Base-by-base conservation (phyloP, 495 filamentous ascomycete species). In the Neurospora sp. region DNA sequence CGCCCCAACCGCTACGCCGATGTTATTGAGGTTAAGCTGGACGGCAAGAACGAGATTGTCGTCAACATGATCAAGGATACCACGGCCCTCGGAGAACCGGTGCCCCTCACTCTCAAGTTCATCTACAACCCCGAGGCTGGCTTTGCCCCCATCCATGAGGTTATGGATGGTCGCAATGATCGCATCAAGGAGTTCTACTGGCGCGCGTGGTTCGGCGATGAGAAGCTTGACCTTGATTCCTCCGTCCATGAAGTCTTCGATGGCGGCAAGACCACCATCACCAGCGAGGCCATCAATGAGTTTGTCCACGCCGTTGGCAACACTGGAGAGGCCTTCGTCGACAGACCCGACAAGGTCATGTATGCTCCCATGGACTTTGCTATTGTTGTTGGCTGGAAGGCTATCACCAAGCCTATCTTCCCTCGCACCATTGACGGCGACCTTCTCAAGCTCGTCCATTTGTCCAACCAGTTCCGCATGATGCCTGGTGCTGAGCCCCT, bases 331-430 rank as follows among this genome's bases (percentile, higher is more conserved):
- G 96, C 96, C n/a, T 99, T 98, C 73, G 95, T 99, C 61, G 94
- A 98, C 72, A 90, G 95, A 35, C 95, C 95, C 68, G 96, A 94
- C 72, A 98, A 98, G 84, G 91, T 93, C 77, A 92, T 97, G 76
- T 94, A 90, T 76, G 96, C 96, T 27, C 96, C 96, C 47, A 99
- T 99, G 96, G 96, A 99, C 81, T 99, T 98, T 75, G 96, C 96
- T 72, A 98, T 99, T 73, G 96, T 99, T 37, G 93, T 97, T 20
- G 96, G 96, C 73, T 99, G 96, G 96, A 97, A 99, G 82, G 96
- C 96, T 47, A 98, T 99, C 80, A 98, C 92, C 31, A 98, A 97
- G 85, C 95, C 96, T 0, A 98, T 98, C 80, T 98, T 99, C 87
- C 96, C 96, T 73, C 89, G 92, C 72, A 91, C 88, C 73, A 97